phyloP scores from a whole-genome alignment of 768 basidiomycete genomes.

The Mycena latifolia region DNA sequence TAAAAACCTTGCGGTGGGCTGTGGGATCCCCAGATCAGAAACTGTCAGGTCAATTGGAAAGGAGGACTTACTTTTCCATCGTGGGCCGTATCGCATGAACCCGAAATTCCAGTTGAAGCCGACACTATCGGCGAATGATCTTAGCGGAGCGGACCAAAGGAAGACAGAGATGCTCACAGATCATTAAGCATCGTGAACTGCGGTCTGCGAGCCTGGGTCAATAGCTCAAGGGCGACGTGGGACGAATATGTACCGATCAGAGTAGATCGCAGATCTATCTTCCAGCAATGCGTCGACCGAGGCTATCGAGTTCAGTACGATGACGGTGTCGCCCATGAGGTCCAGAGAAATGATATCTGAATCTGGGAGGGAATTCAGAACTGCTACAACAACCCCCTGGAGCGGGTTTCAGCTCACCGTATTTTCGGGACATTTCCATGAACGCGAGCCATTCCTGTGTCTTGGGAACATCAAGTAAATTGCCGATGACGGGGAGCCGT shows the following conservation, averaged over 20 bases:
- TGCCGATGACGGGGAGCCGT: slow-evolving; percentile 15
- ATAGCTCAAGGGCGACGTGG: too few species aligned
- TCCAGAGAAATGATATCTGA: slow-evolving; percentile 23
- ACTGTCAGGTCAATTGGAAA: background rate
- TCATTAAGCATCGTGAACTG: slow-evolving; percentile 28
- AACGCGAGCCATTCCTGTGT: slow-evolving; percentile 17
- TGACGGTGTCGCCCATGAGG: slow-evolving; percentile 18
- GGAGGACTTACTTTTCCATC: slow-evolving; percentile 15
- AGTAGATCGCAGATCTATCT: slow-evolving; percentile 19
- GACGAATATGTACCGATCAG: slow-evolving; percentile 26
- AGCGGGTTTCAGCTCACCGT: background rate
- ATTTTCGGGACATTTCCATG: slow-evolving; percentile 20
- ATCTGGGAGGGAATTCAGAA: background rate
- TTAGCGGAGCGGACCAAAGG: background rate
- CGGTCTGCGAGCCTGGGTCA: slow-evolving; percentile 6
- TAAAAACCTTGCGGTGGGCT: slow-evolving; percentile 25
- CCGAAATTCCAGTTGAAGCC: slow-evolving; percentile 11
- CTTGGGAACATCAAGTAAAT: slow-evolving; percentile 11
- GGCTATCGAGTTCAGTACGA: slow-evolving; percentile 17
- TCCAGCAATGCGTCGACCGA: slow-evolving; percentile 17
- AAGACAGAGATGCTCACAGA: slow-evolving; percentile 1
- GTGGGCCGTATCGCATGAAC: slow-evolving; percentile 20
- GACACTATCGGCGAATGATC: background rate
- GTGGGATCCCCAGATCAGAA: background rate
- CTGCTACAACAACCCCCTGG: background rate